A percentile compares a stretch with the other conserved stretches of the same genome.
Evolutionary conservation across 352 stramenopile genomes (phyloP).

Genomic region (Thalassiosira sp.): DNA sequence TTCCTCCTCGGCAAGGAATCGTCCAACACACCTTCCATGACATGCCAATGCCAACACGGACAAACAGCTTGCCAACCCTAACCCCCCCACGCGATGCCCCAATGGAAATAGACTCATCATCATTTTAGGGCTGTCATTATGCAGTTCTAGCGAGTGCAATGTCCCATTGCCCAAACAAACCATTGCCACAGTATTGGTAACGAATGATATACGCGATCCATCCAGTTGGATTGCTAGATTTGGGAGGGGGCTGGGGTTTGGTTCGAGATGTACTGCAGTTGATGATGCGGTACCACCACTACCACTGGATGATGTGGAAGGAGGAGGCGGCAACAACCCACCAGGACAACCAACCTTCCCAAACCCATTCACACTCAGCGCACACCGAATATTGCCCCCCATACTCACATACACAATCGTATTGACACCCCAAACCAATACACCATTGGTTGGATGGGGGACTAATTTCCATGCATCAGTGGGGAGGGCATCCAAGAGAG

Average conservation of each 20-base stretch:
- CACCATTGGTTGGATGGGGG: slow-evolving; percentile 42
- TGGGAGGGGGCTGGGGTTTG: slow-evolving; percentile 75
- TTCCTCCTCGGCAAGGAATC: slow-evolving; percentile 21
- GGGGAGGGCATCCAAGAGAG: slow-evolving; percentile 57
- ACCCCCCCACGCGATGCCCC: slow-evolving; percentile 55
- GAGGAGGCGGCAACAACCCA: slow-evolving; percentile 42
- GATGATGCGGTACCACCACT: not conserved
- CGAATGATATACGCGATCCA: slow-evolving; percentile 57
- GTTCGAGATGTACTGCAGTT: slow-evolving; percentile 28
- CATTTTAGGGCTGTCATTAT: slow-evolving; percentile 21
- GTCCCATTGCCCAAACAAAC: slow-evolving; percentile 68
- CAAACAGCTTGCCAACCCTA: slow-evolving; percentile 62
- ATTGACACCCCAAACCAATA: slow-evolving; percentile 74
- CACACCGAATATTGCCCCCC: slow-evolving; percentile 58
- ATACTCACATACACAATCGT: slow-evolving; percentile 62
- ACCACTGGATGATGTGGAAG: too few species aligned
- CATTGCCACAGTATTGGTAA: slow-evolving; percentile 58
- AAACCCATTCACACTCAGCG: slow-evolving; percentile 76
- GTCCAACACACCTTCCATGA: slow-evolving; percentile 21
- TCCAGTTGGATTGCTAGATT: slow-evolving; percentile 73
- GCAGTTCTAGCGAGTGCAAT: slow-evolving; percentile 68
- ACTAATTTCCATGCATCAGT: slow-evolving; percentile 66
- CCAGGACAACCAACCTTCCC: slow-evolving; percentile 45
- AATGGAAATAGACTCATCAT: slow-evolving; percentile 63
- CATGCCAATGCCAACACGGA: slow-evolving; percentile 44